These are phyloP conservation scores for Ailanthus altissimus DNA, from an alignment of 345 rosid species.

Conservation along the genomic window DNA sequence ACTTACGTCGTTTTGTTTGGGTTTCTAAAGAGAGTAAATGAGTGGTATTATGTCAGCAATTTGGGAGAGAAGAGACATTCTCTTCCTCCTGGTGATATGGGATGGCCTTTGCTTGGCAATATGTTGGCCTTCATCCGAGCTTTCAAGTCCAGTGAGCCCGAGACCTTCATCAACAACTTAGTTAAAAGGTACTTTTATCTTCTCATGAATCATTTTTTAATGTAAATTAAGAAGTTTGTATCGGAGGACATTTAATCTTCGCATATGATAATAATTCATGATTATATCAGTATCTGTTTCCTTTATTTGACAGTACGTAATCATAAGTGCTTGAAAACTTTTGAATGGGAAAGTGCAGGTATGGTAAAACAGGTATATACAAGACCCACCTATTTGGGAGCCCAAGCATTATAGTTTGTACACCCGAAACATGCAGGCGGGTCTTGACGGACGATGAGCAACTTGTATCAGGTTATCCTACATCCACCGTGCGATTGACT, in stretches of 20 bases:
- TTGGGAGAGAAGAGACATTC: neutral
- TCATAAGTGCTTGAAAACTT: no score
- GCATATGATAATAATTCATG: no score
- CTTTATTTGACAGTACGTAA: no score
- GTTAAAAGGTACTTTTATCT: neutral
- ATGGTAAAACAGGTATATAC: no score
- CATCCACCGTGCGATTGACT: conserved; percentile 15
- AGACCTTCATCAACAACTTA: neutral
- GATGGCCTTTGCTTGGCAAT: neutral
- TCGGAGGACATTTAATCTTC: no score
- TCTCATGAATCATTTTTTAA: no score
- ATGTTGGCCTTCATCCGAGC: neutral
- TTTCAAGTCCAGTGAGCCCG: neutral
- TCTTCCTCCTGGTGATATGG: neutral
- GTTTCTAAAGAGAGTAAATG: neutral
- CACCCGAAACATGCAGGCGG: no score
- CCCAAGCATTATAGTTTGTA: no score
- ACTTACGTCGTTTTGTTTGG: neutral
- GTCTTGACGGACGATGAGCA: conserved; percentile 26
- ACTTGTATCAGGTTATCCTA: conserved; percentile 28
- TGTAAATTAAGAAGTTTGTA: no score
- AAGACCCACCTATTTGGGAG: no score
- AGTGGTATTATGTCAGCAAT: neutral
- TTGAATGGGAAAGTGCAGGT: no score
- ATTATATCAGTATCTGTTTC: no score